Conservation (phyloP, 148 eudicot species). For the Pharnaceum exiguum region DNA sequence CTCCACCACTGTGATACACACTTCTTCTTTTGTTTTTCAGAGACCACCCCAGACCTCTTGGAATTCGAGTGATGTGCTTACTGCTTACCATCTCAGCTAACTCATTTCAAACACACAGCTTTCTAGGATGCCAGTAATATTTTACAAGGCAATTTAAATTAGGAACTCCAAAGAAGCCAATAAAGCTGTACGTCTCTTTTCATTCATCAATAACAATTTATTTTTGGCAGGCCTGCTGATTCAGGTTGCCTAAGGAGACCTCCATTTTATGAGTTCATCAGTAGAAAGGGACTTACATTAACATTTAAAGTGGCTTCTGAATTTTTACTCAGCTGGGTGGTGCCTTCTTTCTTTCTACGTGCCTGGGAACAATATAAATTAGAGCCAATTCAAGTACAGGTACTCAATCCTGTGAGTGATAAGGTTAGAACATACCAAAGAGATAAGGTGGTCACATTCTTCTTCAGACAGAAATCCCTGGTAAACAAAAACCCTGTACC, state of each 20-base stretch:
- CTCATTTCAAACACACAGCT: no score
- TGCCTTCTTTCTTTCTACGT: conserved; percentile 21
- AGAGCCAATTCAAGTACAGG: conserved; percentile 5
- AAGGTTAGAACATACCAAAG: conserved; percentile 41
- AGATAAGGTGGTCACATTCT: conserved; percentile 74
- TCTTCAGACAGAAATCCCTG: conserved; percentile 62
- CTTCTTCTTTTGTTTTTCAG: no score
- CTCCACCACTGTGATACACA: conserved; percentile 7
- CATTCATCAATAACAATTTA: not conserved
- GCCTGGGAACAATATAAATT: conserved; percentile 22
- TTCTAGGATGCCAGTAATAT: not conserved
- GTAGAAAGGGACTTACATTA: conserved; percentile 36
- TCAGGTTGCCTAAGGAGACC: not conserved
- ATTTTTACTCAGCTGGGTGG: conserved; percentile 16
- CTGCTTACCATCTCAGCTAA: no score
- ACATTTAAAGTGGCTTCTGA: conserved; percentile 20
- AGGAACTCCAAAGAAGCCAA: not conserved
- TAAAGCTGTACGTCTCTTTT: not conserved
- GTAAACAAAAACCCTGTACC: conserved; percentile 71
- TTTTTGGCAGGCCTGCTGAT: not conserved
- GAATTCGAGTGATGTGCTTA: no score
- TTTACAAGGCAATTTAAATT: not conserved
- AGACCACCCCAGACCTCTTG: no score
- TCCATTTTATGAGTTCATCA: not conserved
- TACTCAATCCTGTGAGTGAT: not conserved